Base-by-base conservation (phyloP, 1,284 basidiomycete species). In the Ceratobasidium sp. region DNA sequence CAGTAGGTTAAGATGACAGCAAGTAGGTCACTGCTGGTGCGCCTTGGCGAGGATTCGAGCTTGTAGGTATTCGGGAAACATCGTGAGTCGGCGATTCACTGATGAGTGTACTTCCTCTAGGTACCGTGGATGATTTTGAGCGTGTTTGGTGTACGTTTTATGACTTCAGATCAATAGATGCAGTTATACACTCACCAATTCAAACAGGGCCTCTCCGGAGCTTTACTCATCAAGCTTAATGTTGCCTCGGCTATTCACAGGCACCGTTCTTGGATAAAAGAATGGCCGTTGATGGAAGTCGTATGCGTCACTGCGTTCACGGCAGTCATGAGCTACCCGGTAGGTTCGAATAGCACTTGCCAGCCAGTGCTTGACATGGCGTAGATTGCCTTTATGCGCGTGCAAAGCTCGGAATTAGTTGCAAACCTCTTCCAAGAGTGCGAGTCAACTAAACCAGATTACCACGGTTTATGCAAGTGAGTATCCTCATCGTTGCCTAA, bases 371-470 rank as follows among this genome's bases (percentile, higher is more conserved):
- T n/a, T n/a, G n/a, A n/a, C n/a, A n/a, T n/a, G n/a, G n/a, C n/a
- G n/a, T 53, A 85, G 84, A 81, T 87, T 70, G 84, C 86, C 43
- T 86, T 87, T 76, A 83, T 86, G 39, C 82, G 89, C 65, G 89
- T 88, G 2, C 89, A 90, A 78, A 84, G 88, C 1, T 89, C 88
- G 0, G 88, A 90, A 76, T 80, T 92, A 16, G 90, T 91, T 1
- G 85, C 89, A 6, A 90, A 90, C 76, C 82, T 92, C 3, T 91
- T 92, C 78, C 86, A 88, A 76, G 89, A 92, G 78, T 92, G 90
- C 76, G 89, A 90, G 78, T 80, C 87, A 6, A 80, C 81, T 9
- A 89, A 85, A 77, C 84, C 85, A 8, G 89, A 91, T 77, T 90
- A 87, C 77, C 89, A 90, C 76, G 89, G 89, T 1, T 81, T 91